phyloP scores from a whole-genome alignment of 306 rosid species.

The Senna tora region DNA sequence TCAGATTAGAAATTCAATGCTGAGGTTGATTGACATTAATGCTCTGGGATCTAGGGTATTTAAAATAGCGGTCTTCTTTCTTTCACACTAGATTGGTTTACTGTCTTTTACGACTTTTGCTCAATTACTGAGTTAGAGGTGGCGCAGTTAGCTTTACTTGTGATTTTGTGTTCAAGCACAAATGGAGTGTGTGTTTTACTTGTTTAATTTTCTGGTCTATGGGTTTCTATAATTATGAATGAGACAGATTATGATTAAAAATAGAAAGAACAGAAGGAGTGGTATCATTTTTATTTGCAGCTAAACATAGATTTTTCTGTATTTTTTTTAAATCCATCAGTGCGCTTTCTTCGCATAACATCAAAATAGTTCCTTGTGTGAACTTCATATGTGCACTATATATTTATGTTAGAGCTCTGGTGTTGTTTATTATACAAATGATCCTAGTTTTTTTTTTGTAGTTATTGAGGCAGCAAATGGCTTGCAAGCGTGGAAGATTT shows the following conservation, averaged over 20 bases:
- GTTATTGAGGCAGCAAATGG: slow-evolving; percentile 84
- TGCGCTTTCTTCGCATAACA: slow-evolving; percentile 5
- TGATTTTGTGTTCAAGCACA: too few relatives aligned
- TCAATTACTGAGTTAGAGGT: neutral
- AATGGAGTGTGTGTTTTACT: neutral
- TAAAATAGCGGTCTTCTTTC: neutral
- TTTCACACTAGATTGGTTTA: neutral
- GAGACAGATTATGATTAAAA: slow-evolving; percentile 16
- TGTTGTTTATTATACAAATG: neutral
- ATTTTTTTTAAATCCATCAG: slow-evolving; percentile 7
- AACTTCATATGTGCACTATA: neutral
- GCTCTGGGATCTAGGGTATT: neutral
- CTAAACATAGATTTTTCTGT: neutral
- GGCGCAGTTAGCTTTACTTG: neutral
- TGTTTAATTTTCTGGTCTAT: slow-evolving; percentile 5
- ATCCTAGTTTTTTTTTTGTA: slow-evolving; percentile 40
- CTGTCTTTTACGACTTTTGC: neutral
- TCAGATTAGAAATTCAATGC: neutral
- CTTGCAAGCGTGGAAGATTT: slow-evolving; percentile 89
- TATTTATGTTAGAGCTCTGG: neutral
- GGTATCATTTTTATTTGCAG: slow-evolving; percentile 4
- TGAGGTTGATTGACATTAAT: neutral
- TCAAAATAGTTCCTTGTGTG: slow-evolving; percentile 7
- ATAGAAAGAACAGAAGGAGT: neutral
- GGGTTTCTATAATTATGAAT: neutral